phyloP scores from a whole-genome alignment of 176 grass and related monocot genomes.

The Paspalum notatum region DNA sequence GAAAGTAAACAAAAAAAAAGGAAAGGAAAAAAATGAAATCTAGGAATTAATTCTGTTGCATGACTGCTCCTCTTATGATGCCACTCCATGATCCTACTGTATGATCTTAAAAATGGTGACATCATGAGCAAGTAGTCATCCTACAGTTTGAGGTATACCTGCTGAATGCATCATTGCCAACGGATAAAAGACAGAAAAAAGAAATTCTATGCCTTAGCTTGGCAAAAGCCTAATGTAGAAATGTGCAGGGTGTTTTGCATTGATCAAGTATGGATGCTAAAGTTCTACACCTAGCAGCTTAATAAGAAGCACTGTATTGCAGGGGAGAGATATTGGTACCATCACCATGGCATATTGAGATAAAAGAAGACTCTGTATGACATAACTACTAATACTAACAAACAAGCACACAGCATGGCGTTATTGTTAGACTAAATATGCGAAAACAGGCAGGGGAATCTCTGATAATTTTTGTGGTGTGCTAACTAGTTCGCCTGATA shows the following conservation, averaged over 20 bases:
- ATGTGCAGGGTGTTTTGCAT: not conserved
- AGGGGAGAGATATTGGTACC: not conserved
- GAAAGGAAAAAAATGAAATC: not conserved
- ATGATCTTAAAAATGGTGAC: not conserved
- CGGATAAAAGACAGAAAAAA: not conserved
- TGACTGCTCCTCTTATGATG: not conserved
- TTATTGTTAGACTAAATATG: not conserved
- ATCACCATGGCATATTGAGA: not conserved
- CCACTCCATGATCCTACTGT: not conserved
- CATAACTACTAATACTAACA: not conserved
- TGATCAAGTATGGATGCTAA: conserved; percentile 21
- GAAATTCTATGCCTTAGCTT: not conserved
- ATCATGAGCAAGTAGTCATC: not conserved
- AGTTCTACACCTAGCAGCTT: no score
- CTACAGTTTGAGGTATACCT: not conserved
- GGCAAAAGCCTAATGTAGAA: not conserved
- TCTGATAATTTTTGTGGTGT: not conserved
- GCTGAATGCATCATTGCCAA: not conserved
- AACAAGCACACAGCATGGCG: not conserved
- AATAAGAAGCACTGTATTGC: not conserved
- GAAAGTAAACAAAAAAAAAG: not conserved
- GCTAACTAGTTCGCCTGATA: not conserved
- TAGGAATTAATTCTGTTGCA: not conserved
- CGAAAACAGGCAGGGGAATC: not conserved
- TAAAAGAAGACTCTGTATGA: not conserved